Evolutionary conservation across 2,329 filamentous ascomycete species (phyloP), one percentile per base, ranked within the genome.

Genomic region (Cercospora zeae-maydis): DNA sequence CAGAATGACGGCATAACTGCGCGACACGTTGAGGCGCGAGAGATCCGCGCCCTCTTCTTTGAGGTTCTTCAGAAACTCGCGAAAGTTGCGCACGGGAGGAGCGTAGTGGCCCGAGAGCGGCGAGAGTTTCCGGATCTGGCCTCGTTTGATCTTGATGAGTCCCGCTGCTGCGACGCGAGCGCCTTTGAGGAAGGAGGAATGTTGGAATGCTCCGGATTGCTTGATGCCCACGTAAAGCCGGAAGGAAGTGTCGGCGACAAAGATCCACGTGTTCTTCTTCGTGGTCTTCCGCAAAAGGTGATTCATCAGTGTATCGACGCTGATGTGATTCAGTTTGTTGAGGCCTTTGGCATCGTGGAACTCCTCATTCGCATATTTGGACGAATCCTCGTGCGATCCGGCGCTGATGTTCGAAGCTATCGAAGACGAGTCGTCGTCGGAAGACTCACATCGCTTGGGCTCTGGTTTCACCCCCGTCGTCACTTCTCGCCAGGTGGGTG

Each of bases 221-320:
- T 97, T 96, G 79, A 96, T 95, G 53, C 92, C 92, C 34, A 96
- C 86, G 74, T 96, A 96, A 0, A 96, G 81, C 0, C 90, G 86
- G 75, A 93, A 95, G 1, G 85, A 88, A 1, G 91, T 93, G 76
- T 96, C 92, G 24, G 90, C 89, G 7, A 93, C 92, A 71, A 96
- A 97, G 67, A 96, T 96, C 93, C 93, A 96, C 4, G 90, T 95
- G 72, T 93, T 93, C 66, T 92, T 92, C 75, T 88, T 90, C 39
- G 92, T 89, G 0, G 89, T 88, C 67, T 91, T 89, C 64, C 90
- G 86, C 14, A 95, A 81, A 5, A 96, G 81, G 66, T 90, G 89
- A 75, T 95, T 91, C 74, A 93, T 84, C 3, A 96, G 82, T 0
- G 88, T 88, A 0, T 88, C 85, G 1, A 89, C 85, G 4, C 85